Percentiles rank a stretch among this genome's conserved stretches.
Conservation (phyloP, 2,329 filamentous ascomycete species). For the Chaetothyriales sp. region DNA sequence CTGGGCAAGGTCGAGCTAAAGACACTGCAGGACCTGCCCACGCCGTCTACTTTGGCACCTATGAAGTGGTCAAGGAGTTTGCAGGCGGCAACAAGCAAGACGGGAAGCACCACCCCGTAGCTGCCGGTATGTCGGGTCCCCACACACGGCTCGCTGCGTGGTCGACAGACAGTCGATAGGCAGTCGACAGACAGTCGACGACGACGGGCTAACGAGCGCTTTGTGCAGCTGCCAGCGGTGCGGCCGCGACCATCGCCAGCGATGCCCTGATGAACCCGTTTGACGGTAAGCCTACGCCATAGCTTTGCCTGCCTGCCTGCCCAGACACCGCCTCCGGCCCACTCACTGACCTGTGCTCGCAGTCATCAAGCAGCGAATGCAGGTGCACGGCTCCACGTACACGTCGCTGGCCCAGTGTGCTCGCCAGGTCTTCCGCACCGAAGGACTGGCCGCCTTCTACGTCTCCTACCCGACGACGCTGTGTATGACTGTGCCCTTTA, state of each 20-base stretch:
- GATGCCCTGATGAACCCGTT: slow-evolving; percentile 99
- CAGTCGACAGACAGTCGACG: not conserved
- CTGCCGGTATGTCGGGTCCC: slow-evolving; percentile 63
- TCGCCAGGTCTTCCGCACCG: slow-evolving; percentile 68
- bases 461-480: slow-evolving; percentile 96
- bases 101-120: slow-evolving; percentile 80
- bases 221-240: slow-evolving; percentile 67
- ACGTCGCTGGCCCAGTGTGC: slow-evolving; percentile 78
- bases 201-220: slow-evolving; percentile 24
- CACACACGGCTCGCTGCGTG: not conserved
- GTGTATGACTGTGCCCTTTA: slow-evolving; percentile 97
- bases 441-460: slow-evolving; percentile 88
- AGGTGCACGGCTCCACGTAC: slow-evolving; percentile 91
- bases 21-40: slow-evolving; percentile 66
- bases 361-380: slow-evolving; percentile 99
- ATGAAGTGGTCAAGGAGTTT: slow-evolving; percentile 90
- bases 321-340: too few species aligned
- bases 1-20: not conserved
- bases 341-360: slow-evolving; percentile 5
- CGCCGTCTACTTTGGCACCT: slow-evolving; percentile 95
- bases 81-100: slow-evolving; percentile 78
- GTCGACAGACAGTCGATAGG: too few species aligned
- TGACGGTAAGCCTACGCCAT: slow-evolving; percentile 52
- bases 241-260: slow-evolving; percentile 88
- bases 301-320: too few species aligned